Evolutionary conservation across 1,284 basidiomycete species (phyloP).

Genomic region (Ustilago loliicola): DNA sequence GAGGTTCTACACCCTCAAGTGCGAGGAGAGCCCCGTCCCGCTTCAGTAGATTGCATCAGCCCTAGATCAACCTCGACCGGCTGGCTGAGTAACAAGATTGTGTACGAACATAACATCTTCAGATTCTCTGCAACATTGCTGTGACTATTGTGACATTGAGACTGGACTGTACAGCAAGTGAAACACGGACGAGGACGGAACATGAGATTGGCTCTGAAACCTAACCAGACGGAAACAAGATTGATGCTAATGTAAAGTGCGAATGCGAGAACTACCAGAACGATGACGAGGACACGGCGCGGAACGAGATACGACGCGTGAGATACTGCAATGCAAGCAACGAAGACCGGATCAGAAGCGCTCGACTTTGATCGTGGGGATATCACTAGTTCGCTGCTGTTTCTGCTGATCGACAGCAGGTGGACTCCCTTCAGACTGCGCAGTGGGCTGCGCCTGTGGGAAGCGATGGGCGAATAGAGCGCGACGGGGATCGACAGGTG

Average conservation of each 20-base stretch:
- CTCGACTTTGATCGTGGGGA: not conserved
- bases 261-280: not conserved
- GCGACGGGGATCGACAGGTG: constrained; percentile 13
- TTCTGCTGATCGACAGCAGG: not conserved
- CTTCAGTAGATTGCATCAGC: constrained; percentile 23
- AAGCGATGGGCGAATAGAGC: constrained; percentile 9
- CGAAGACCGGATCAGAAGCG: not conserved
- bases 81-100: not conserved
- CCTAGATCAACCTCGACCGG: not conserved
- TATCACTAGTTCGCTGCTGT: not conserved
- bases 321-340: not conserved
- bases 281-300: no score
- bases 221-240: not conserved
- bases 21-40: constrained; percentile 35
- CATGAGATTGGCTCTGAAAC: not conserved
- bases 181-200: not conserved
- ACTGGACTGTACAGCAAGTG: not conserved
- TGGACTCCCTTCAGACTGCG: not conserved
- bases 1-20: constrained; percentile 47
- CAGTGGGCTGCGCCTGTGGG: not conserved
- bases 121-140: not conserved
- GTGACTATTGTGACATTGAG: not conserved
- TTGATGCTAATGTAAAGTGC: not conserved
- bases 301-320: not conserved
- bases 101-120: not conserved